Evolutionary conservation across 1,284 basidiomycete genomes (phyloP).

Genomic region (Tausonia pullulans): DNA sequence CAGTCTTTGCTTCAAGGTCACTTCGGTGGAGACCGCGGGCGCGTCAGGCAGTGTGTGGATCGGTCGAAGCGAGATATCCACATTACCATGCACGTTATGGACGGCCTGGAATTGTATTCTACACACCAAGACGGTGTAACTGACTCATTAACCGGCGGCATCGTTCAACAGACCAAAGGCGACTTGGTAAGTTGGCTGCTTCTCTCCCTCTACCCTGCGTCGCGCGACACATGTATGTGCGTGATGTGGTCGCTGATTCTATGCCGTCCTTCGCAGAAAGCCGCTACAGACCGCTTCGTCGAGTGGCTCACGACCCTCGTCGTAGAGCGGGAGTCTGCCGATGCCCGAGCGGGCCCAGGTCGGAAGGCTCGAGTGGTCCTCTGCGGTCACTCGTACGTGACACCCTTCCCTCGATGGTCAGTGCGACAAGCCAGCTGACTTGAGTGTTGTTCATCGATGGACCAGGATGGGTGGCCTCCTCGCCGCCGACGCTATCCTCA

Average conservation of each 20-base stretch:
- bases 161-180: conserved; percentile 55
- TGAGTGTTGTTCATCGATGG: background rate
- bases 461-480: conserved; percentile 79
- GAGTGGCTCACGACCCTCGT: conserved; percentile 78
- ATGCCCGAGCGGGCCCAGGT: conserved; percentile 51
- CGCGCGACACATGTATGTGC: too few species aligned
- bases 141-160: too few species aligned
- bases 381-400: conserved; percentile 72
- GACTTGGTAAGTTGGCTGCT: conserved; percentile 51
- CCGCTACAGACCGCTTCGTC: conserved; percentile 68
- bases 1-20: conserved; percentile 20
- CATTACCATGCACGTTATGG: conserved; percentile 19
- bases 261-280: conserved; percentile 41
- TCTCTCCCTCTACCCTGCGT: background rate
- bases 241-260: too few species aligned
- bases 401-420: background rate
- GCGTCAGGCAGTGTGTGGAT: too few species aligned
- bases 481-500: conserved; percentile 68
- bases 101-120: conserved; percentile 16
- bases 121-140: too few species aligned
- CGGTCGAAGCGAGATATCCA: too few species aligned
- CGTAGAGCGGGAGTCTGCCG: conserved; percentile 62
- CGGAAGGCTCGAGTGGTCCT: conserved; percentile 71
- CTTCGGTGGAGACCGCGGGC: background rate
- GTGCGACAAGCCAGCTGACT: conserved; percentile 5